These are phyloP conservation scores for Penicillium flavigenum DNA, from an alignment of 495 filamentous ascomycete species.

Conservation along the genomic window DNA sequence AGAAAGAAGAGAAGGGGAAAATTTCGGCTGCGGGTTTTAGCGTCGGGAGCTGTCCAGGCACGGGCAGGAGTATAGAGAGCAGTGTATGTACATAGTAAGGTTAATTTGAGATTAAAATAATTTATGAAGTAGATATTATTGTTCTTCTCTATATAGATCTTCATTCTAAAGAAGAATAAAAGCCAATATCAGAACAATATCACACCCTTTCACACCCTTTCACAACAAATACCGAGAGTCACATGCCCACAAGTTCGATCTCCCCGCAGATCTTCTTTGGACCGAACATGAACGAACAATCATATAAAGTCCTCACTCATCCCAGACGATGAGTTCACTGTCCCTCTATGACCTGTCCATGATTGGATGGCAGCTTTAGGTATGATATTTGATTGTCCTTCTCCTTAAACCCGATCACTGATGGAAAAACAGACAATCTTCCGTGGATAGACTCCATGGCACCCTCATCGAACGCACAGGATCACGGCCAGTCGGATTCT, in stretches of 20 bases:
- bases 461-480: conserved; percentile 41
- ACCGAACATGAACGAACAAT: conserved; percentile 21
- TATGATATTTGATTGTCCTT: conserved; percentile 30
- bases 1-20: conserved; percentile 36
- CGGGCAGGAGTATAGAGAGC: conserved; percentile 4
- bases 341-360: conserved; percentile 39
- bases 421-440: conserved; percentile 49
- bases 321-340: conserved; percentile 26
- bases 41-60: conserved; percentile 23
- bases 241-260: conserved; percentile 25
- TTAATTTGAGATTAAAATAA: not conserved
- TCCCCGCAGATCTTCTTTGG: conserved; percentile 31
- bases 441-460: conserved; percentile 66
- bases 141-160: not conserved
- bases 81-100: not conserved
- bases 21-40: conserved; percentile 40
- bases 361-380: conserved; percentile 65
- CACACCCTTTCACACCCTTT: not conserved
- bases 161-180: not conserved
- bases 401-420: conserved; percentile 21
- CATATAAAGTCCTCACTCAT: conserved; percentile 13
- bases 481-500: conserved; percentile 44
- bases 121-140: not conserved
- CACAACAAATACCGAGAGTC: conserved; percentile 21
- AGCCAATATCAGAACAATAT: not conserved